Conservation (phyloP, 225 moss, liverwort and hornwort genomes). For the Sphagnum contortum region DNA sequence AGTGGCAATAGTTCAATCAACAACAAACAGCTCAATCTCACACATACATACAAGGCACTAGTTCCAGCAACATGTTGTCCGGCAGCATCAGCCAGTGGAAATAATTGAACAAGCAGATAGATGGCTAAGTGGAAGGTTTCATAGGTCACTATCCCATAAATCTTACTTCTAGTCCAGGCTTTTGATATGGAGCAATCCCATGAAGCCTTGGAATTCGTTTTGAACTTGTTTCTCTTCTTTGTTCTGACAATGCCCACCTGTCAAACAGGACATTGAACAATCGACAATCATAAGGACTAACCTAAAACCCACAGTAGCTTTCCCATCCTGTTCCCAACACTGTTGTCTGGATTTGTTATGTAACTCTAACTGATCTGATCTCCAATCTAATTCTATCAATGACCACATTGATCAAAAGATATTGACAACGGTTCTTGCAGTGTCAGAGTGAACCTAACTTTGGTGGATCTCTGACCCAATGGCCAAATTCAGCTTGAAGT, state of each 20-base stretch:
- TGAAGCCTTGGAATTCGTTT: slow-evolving; percentile 42
- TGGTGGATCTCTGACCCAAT: slow-evolving; percentile 53
- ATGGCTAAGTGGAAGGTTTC: no score
- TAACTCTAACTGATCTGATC: neutral
- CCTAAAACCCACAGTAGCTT: no score
- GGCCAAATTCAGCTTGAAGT: slow-evolving; percentile 30
- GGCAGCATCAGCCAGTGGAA: no score
- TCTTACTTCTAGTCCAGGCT: slow-evolving; percentile 36
- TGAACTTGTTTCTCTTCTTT: slow-evolving; percentile 41
- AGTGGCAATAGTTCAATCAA: neutral
- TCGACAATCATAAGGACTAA: neutral
- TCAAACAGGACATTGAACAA: slow-evolving; percentile 5
- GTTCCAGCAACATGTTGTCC: neutral
- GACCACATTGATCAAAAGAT: no score
- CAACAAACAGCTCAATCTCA: neutral
- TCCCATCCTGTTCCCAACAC: neutral
- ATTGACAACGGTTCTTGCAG: no score
- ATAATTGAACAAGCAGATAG: no score
- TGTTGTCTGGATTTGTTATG: neutral
- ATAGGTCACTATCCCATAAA: neutral
- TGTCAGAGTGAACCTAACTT: slow-evolving; percentile 14
- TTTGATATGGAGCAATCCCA: slow-evolving; percentile 37
- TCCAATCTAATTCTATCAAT: neutral
- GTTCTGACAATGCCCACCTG: slow-evolving; percentile 51
- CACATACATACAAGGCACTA: neutral